Evolutionary conservation across 345 rosid genomes (phyloP), one percentile per base, ranked within the genome.

Genomic region (Eucalyptus cloeziana): DNA sequence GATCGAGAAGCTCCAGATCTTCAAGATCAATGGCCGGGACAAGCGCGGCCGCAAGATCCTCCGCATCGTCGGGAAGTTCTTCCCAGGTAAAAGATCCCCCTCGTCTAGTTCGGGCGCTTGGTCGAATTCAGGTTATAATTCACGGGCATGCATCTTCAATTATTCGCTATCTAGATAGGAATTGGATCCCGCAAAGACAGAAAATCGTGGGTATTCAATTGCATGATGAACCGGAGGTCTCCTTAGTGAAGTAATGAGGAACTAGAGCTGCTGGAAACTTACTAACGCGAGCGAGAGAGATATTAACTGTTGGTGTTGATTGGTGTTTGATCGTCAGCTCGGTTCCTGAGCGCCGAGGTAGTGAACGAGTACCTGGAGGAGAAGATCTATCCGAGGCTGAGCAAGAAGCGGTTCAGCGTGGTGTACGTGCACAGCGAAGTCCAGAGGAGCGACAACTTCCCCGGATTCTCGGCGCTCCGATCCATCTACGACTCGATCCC

Each of bases 361-460:
- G 47, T 95, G 93, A 93, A 92, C 87, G 93, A 88, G 71, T 94
- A 93, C 79, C 89, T 95, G 94, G 93, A 93, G 92, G 94, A 91
- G 56, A 94, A 89, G 88, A 89, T 95, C 8, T 93, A 90, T 60
- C 93, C 94, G 11, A 89, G 91, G 88, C 81, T 95, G 49, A 91
- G 71, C 76, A 93, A 37, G 85, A 89, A 86, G 47, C 90, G 93
- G 19, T 96, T 96, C 90, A 89, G 93, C 16, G 92, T 96, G 71
- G 91, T 96, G 51, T 96, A 96, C 86, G 87, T 94, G 44, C 94
- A 95, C 86, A 91, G 97, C 4, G 93, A 89, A 7, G 95, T 91
- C 69, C 94, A 90, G 43, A 90, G 94, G 91, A 88, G 89, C 81
- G 92, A 93, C n/a, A 94, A 95, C 90, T 93, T 93, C 89, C 95